Conservation (phyloP, 371 early-diverging fungal genomes). For the Syncephalastrum monosporum region DNA sequence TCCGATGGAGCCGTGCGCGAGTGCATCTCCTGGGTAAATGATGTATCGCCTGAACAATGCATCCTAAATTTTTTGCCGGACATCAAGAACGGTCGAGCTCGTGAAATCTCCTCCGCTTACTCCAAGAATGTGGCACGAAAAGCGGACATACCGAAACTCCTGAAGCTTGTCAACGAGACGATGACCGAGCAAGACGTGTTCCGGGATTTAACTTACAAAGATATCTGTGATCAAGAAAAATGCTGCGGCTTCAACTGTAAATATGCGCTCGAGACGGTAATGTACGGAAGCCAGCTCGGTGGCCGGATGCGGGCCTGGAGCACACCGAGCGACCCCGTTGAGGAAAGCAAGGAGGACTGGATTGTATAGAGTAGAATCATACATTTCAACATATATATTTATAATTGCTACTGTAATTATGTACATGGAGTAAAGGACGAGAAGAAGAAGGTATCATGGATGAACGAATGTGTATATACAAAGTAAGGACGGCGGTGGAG, state of each 20-base stretch:
- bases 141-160: constrained; percentile 14
- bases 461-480: too few relatives aligned
- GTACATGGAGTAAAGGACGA: too few relatives aligned
- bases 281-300: constrained; percentile 9
- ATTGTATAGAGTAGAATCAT: neutral
- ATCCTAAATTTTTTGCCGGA: constrained; percentile 3
- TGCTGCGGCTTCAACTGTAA: constrained; percentile 15
- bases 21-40: constrained; percentile 15
- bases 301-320: constrained; percentile 15
- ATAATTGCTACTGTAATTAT: too few relatives aligned
- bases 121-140: constrained; percentile 17
- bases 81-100: neutral
- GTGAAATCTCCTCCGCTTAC: constrained; percentile 6
- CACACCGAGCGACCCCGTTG: neutral
- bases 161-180: constrained; percentile 12
- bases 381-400: constrained; percentile 1
- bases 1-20: constrained; percentile 5
- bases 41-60: constrained; percentile 6
- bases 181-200: constrained; percentile 17
- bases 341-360: constrained; percentile 13
- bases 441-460: too few relatives aligned
- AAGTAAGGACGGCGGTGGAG: too few relatives aligned
- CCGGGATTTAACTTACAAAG: constrained; percentile 8
- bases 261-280: constrained; percentile 5
- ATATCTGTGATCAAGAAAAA: constrained; percentile 15